phyloP scores from a whole-genome alignment of 2,329 filamentous ascomycete species.

The Aspergillus cejpii region DNA sequence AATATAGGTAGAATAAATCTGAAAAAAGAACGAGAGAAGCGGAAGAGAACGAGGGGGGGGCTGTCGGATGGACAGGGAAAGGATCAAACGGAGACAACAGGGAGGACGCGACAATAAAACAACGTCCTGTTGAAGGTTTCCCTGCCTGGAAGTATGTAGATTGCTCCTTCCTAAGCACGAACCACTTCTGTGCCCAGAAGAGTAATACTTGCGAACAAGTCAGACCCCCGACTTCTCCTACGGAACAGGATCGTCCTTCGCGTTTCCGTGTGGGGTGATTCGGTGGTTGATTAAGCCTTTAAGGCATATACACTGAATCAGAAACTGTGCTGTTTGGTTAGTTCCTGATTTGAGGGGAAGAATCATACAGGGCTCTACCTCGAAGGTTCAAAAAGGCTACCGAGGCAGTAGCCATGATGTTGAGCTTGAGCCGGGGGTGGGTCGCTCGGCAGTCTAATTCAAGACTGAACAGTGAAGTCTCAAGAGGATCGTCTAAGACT shows the following conservation, averaged over 20 bases:
- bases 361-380: neutral
- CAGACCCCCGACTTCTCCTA: neutral
- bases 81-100: conserved; percentile 41
- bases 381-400: neutral
- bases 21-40: conserved; percentile 49
- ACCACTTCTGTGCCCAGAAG: conserved; percentile 4
- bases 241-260: neutral
- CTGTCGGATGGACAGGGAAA: conserved; percentile 20
- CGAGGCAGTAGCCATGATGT: neutral
- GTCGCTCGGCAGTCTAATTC: neutral
- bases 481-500: neutral
- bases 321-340: neutral
- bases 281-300: neutral
- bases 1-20: neutral
- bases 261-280: neutral
- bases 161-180: neutral
- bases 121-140: neutral
- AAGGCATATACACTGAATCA: neutral
- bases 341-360: neutral
- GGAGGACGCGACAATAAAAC: neutral
- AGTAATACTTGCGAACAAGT: conserved; percentile 9
- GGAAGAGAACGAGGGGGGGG: conserved; percentile 15
- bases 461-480: too few species aligned
- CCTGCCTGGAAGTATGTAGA: neutral
- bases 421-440: neutral